These are phyloP conservation scores for Aspergillus cristatus DNA, from an alignment of 495 filamentous ascomycete genomes.

Conservation along the genomic window DNA sequence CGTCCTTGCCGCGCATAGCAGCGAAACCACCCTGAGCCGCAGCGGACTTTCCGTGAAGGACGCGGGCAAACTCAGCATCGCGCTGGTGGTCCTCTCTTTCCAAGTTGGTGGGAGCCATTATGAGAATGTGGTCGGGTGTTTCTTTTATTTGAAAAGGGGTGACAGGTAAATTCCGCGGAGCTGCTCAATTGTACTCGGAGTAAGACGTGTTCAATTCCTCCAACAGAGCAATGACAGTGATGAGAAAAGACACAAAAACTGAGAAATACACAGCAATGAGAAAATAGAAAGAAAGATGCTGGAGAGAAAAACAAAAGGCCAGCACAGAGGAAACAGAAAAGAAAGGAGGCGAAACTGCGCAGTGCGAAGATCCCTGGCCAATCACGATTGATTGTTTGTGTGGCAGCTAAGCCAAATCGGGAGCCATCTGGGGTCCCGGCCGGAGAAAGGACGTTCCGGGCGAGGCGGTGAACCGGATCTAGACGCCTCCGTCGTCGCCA, in stretches of 20 bases:
- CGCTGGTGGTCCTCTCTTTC: constrained; percentile 80
- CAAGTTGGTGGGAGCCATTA: constrained; percentile 64
- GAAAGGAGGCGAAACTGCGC: constrained; percentile 17
- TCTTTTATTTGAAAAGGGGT: constrained; percentile 17
- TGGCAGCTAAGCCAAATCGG: constrained; percentile 3
- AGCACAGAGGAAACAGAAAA: constrained; percentile 6
- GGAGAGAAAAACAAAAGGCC: constrained; percentile 5
- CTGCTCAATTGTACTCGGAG: neutral
- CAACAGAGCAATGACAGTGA: too few species aligned
- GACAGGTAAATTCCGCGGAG: neutral
- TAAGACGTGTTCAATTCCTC: too few species aligned
- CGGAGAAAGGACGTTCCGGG: constrained; percentile 1
- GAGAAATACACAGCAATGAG: too few species aligned
- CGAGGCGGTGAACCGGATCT: neutral
- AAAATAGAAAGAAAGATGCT: too few species aligned
- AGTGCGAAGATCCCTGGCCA: constrained; percentile 16
- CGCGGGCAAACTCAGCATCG: constrained; percentile 91
- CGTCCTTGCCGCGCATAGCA: constrained; percentile 81
- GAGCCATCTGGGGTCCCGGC: constrained; percentile 5
- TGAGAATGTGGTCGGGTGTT: constrained; percentile 18
- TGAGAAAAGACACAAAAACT: too few species aligned
- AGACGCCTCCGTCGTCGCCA: neutral
- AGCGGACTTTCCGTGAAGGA: constrained; percentile 79
- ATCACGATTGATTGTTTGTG: constrained; percentile 7
- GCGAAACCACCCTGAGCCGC: constrained; percentile 60